Evolutionary conservation across 345 rosid genomes (phyloP), one percentile per base, ranked within the genome.

Genomic region (Salix caprea): DNA sequence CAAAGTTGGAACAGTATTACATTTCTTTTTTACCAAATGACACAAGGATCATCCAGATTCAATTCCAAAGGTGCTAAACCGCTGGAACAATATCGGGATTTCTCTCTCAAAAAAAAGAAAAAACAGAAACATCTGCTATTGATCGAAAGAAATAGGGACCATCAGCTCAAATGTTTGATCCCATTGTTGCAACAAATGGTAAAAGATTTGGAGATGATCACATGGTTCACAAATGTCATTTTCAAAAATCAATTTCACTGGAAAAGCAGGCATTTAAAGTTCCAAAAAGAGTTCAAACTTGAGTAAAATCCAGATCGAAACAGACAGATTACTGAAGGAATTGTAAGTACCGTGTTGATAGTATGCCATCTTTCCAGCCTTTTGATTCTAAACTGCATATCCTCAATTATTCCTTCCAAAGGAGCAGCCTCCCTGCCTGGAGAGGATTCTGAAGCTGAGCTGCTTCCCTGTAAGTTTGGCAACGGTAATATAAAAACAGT

Each of bases 281-380:
- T 56, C 60, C 74, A 72, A 28, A 50, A n/a, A 6, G n/a, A 16
- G 60, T 30, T 13, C 13, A 65, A 65, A 48, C 19, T 44, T 28
- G 54, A 26, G 32, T 7, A 26, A 69, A 65, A 48, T 26, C 40
- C 66, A 58, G 39, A 6, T 2, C 7, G 36, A 21, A 18, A 15
- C 16, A 46, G 64, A 18, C 62, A 36, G 24, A 32, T 42, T 6
- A 10, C 62, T 46, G 6, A n/a, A 36, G 16, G 70, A 30, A 42
- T 21, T 60, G 72, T 6, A 58, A 50, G 46, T 87, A 96, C 99
- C 90, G 97, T 88, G 74, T 96, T 96, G 66, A 96, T 91, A 19
- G 95, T 78, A n/a, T 94, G 94, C 98, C 97, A 92, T 44, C 94
- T 89, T 84, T 96, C 99, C 2, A 91, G 92, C 83, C 97, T 84